These are phyloP conservation scores for Mytilinidion resinicola DNA, from an alignment of 495 filamentous ascomycete species.

Conservation along the genomic window DNA sequence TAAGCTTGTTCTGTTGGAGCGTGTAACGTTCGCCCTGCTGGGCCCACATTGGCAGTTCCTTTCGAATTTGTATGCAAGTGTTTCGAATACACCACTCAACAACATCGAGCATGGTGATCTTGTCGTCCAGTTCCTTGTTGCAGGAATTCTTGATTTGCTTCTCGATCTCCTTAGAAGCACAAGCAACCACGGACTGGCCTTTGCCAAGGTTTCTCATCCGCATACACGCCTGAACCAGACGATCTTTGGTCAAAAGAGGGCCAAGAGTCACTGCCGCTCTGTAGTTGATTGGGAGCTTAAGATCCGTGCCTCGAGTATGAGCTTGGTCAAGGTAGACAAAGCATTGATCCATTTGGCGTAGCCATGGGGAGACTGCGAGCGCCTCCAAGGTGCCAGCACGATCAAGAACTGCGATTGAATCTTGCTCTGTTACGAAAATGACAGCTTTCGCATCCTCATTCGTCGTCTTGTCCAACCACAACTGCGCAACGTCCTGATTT, in stretches of 20 bases:
- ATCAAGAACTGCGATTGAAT: too few species aligned
- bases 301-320: constrained; percentile 3
- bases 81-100: constrained; percentile 53
- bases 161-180: constrained; percentile 44
- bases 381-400: too few species aligned
- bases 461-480: too few species aligned
- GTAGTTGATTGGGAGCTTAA: not conserved
- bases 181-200: constrained; percentile 33
- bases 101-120: constrained; percentile 44
- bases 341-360: not conserved
- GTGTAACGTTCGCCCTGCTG: constrained; percentile 45
- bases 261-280: constrained; percentile 6
- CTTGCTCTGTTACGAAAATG: too few species aligned
- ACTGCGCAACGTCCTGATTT: too few species aligned
- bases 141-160: constrained; percentile 26
- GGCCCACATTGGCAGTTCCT: constrained; percentile 52
- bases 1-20: not conserved
- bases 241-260: not conserved
- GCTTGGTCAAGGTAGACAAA: constrained; percentile 7
- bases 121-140: constrained; percentile 6
- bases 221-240: constrained; percentile 8
- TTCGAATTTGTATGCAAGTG: constrained; percentile 43
- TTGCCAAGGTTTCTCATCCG: constrained; percentile 5
- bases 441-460: too few species aligned
- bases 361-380: not conserved